phyloP scores from a whole-genome alignment of 257 asterid species.

The Plectranthus barbatus region DNA sequence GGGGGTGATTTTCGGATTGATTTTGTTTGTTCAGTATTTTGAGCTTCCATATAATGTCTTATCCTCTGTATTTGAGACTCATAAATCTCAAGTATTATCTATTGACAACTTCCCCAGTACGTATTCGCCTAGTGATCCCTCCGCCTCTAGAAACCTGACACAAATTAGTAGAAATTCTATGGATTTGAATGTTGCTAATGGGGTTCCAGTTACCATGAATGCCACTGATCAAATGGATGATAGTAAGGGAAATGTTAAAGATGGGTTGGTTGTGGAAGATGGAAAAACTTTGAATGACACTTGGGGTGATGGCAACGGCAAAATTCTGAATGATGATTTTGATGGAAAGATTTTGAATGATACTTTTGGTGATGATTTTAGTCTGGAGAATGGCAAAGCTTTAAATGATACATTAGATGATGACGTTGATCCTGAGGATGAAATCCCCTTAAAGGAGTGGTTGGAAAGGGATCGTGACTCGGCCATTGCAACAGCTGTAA shows the following conservation, averaged over 20 bases:
- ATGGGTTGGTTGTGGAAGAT: conserved; percentile 14
- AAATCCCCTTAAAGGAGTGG: conserved; percentile 32
- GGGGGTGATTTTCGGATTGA: conserved; percentile 41
- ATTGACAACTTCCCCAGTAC: conserved; percentile 11
- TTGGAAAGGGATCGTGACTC: conserved; percentile 24
- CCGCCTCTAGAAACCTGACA: conserved; percentile 10
- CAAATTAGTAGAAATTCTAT: conserved; percentile 21
- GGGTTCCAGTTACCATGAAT: conserved; percentile 5
- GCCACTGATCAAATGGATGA: conserved; percentile 23
- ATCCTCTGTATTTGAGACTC: conserved; percentile 34
- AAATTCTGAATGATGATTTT: conserved; percentile 15
- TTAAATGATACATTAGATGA: conserved; percentile 19
- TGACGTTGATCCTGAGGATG: conserved; percentile 59
- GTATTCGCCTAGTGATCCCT: conserved; percentile 18
- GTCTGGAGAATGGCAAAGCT: not conserved
- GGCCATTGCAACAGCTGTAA: conserved; percentile 12
- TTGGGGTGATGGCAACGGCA: conserved; percentile 35
- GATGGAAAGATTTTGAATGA: conserved; percentile 32
- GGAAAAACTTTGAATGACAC: conserved; percentile 9
- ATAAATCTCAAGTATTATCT: conserved; percentile 19
- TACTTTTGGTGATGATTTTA: conserved; percentile 7
- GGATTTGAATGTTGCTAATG: conserved; percentile 9
- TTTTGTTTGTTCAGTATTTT: conserved; percentile 52
- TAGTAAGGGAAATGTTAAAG: conserved; percentile 2
- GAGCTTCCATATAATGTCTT: conserved; percentile 54